A percentile compares a stretch with the other conserved stretches of the same genome.
Conservation (phyloP, 768 basidiomycete species). For the Pulveroboletus sp. region DNA sequence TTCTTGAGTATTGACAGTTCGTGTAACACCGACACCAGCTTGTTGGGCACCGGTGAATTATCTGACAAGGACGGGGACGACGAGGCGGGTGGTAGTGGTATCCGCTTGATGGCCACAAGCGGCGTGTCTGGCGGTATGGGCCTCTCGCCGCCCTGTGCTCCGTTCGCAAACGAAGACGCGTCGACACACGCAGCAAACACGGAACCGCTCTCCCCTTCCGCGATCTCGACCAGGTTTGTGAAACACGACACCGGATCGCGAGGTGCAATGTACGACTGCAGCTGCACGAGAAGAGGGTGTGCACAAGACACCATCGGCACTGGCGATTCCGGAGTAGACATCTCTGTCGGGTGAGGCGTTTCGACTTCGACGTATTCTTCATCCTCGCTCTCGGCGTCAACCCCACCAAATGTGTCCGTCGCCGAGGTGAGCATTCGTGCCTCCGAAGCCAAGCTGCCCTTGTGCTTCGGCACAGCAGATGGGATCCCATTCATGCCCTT, state of each 20-base stretch:
- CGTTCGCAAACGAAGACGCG: constrained; percentile 11
- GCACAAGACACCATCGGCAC: background rate
- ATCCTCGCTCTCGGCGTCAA: constrained; percentile 10
- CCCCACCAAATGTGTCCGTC: constrained; percentile 39
- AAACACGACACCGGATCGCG: constrained; percentile 63
- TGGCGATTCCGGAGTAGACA: background rate
- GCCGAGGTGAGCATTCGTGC: constrained; percentile 27
- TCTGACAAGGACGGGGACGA: constrained; percentile 11
- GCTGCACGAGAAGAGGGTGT: constrained; percentile 39
- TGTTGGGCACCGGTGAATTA: constrained; percentile 44
- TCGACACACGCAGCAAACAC: constrained; percentile 47
- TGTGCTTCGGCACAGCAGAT: constrained; percentile 3
- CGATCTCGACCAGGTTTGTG: constrained; percentile 69
- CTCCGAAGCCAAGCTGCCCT: constrained; percentile 23
- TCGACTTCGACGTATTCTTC: constrained; percentile 8
- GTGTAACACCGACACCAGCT: constrained; percentile 57
- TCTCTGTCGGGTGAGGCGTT: no score
- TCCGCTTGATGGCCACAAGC: constrained; percentile 74
- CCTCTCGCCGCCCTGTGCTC: constrained; percentile 18
- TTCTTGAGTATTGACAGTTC: constrained; percentile 60
- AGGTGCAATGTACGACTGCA: constrained; percentile 59
- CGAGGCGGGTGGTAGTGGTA: constrained; percentile 50
- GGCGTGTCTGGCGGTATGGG: constrained; percentile 27
- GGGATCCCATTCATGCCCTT: constrained; percentile 11
- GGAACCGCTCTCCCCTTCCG: constrained; percentile 78